Base-by-base conservation (phyloP, 2,329 filamentous ascomycete species). In the Nigrospora oryzae region DNA sequence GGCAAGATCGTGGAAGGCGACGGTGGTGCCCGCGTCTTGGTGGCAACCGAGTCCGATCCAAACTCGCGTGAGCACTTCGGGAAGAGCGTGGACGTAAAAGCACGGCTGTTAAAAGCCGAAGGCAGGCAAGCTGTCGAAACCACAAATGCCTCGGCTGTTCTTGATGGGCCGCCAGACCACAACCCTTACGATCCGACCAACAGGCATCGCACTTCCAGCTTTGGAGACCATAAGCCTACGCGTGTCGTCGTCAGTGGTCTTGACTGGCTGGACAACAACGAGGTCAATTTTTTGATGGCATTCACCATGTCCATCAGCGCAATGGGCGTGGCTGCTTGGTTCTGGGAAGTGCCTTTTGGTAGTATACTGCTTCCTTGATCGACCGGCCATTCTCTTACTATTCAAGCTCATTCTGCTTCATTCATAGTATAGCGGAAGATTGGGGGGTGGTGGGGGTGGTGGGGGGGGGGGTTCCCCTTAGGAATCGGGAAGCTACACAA, bases 221-320 rank as follows among this genome's bases (percentile, higher is more conserved):
- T 77, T 68, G 66, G 77, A 3, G 68, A 74, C 46, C 66, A 73
- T 45, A 73, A 71, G 55, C 77, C 83, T 48, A 83, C 81, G 42
- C 70, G 84, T 15, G 68, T 81, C 5, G 65, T 83, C 7, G 80
- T 86, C 64, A 84, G 71, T 53, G 89, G 60, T 42, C 72, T 67
- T 77, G 77, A 95, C 60, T 62, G 94, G 49, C 70, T 98, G 46
- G 89, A 95, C 64, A 98, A 98, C 64, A 98, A 98, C 63, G 86
- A 87, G 44, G 89, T 98, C 55, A 98, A 98, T 63, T 79, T 96
- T 46, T 63, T 91, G 46, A 97, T 96, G 91, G 90, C 91, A 0
- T 74, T 79, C 13, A 72, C 73, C 5, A 90, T 95, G 78, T 95
- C 87, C 60, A 52, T 89, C 15, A 79, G 83, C 5, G 86, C 83